Evolutionary conservation across 176 grass and related monocot species (phyloP).

Genomic region (Metroxylon sagu): DNA sequence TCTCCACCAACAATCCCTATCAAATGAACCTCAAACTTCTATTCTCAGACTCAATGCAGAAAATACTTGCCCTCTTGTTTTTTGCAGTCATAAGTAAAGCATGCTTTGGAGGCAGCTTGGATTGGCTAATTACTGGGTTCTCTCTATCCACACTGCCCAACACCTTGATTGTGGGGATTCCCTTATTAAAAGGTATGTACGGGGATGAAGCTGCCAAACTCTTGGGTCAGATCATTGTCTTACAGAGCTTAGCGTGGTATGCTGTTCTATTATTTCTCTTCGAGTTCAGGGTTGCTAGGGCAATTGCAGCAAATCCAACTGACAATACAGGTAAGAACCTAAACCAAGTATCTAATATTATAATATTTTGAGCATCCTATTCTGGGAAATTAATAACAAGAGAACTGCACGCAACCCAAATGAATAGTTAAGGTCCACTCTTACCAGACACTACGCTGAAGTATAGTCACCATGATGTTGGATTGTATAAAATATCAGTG

Average conservation of each 20-base stretch:
- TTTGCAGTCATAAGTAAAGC: slow-evolving; percentile 37
- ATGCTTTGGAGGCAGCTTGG: slow-evolving; percentile 43
- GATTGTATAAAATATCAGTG: no score
- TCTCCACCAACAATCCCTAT: slow-evolving; percentile 79
- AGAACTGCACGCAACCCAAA: no score
- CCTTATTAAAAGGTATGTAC: slow-evolving; percentile 90
- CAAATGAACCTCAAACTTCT: slow-evolving; percentile 79
- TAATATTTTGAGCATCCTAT: neutral
- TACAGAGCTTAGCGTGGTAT: slow-evolving; percentile 90
- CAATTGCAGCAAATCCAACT: slow-evolving; percentile 29
- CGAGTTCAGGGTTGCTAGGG: slow-evolving; percentile 49
- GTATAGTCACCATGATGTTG: no score
- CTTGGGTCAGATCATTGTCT: slow-evolving; percentile 81
- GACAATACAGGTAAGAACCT: slow-evolving; percentile 48
- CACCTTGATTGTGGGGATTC: slow-evolving; percentile 86
- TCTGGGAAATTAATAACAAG: no score
- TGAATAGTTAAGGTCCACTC: no score
- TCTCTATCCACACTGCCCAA: slow-evolving; percentile 84
- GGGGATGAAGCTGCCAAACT: slow-evolving; percentile 64
- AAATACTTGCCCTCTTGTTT: slow-evolving; percentile 39
- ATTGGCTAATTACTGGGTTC: slow-evolving; percentile 82
- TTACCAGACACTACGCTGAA: no score
- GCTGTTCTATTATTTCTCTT: slow-evolving; percentile 63
- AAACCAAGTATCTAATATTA: slow-evolving; percentile 2
- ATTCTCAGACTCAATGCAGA: slow-evolving; percentile 63